Percentiles rank a stretch among this genome's conserved stretches.
Evolutionary conservation across 2,329 filamentous ascomycete genomes (phyloP).

Genomic region (Colletotrichum eremochloae): DNA sequence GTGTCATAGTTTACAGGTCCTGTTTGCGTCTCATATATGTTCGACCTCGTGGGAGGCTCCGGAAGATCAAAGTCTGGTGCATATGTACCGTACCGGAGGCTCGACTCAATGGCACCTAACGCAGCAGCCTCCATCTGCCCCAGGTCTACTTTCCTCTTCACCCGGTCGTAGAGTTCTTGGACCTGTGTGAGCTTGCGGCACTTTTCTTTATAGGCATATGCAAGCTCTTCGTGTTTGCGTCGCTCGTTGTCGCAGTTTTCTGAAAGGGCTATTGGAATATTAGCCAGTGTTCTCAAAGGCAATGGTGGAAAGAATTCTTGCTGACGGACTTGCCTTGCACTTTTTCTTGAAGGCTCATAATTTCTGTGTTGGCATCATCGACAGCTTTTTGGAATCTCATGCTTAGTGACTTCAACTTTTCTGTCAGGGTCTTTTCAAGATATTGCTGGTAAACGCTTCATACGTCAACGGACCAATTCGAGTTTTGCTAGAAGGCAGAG

Average conservation of each 20-base stretch:
- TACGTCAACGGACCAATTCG: constrained; percentile 24
- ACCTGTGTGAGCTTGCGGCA: constrained; percentile 76
- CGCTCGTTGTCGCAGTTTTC: constrained; percentile 73
- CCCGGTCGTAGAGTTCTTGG: constrained; percentile 74
- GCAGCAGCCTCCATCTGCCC: constrained; percentile 68
- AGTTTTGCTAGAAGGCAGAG: constrained; percentile 18
- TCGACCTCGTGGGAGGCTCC: background rate
- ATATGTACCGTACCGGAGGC: background rate
- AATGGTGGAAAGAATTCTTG: background rate
- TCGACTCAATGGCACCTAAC: constrained; percentile 51
- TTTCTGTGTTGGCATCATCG: constrained; percentile 80
- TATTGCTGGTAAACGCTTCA: constrained; percentile 83
- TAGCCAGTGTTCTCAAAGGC: constrained; percentile 40
- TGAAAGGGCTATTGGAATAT: constrained; percentile 61
- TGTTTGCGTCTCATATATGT: constrained; percentile 16
- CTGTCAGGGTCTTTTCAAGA: constrained; percentile 76
- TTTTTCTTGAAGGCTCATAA: constrained; percentile 74
- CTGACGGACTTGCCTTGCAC: constrained; percentile 66
- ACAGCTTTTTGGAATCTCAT: constrained; percentile 79
- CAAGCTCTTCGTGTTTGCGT: constrained; percentile 80
- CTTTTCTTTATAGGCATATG: constrained; percentile 77
- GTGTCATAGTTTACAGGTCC: background rate
- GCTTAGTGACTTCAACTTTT: constrained; percentile 77
- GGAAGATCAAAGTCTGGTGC: background rate
- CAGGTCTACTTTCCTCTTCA: constrained; percentile 68